Conservation (phyloP, 257 asterid species). For the Rauvolfia tetraphylla region DNA sequence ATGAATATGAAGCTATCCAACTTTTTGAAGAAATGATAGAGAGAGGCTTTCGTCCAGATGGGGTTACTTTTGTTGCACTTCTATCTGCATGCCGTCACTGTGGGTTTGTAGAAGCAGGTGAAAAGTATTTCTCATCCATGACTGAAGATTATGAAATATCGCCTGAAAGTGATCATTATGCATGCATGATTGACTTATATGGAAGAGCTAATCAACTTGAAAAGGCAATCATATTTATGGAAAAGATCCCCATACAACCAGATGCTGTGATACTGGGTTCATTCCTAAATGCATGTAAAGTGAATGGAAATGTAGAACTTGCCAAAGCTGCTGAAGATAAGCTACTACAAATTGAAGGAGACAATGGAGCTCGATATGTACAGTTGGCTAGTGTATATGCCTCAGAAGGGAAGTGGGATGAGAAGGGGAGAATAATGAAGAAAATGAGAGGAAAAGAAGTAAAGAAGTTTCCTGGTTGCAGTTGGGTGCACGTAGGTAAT, state of each 20-base stretch:
- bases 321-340: constrained; percentile 63
- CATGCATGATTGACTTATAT: constrained; percentile 92
- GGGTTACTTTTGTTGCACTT: constrained; percentile 69
- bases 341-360: constrained; percentile 52
- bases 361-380: constrained; percentile 59
- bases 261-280: constrained; percentile 64
- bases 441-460: constrained; percentile 71
- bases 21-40: constrained; percentile 57
- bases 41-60: constrained; percentile 57
- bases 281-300: constrained; percentile 73
- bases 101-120: constrained; percentile 67
- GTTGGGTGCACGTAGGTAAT: constrained; percentile 64
- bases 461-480: constrained; percentile 75
- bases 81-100: constrained; percentile 85
- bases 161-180: constrained; percentile 81
- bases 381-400: constrained; percentile 87
- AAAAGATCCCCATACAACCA: constrained; percentile 53
- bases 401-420: constrained; percentile 73
- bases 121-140: constrained; percentile 66
- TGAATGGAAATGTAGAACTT: constrained; percentile 50
- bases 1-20: constrained; percentile 47
- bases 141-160: constrained; percentile 43
- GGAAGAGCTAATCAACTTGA: constrained; percentile 76
- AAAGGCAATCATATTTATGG: constrained; percentile 61
- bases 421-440: constrained; percentile 82